phyloP scores from a whole-genome alignment of 805 yeast genomes.

The Nakazawaea populi region DNA sequence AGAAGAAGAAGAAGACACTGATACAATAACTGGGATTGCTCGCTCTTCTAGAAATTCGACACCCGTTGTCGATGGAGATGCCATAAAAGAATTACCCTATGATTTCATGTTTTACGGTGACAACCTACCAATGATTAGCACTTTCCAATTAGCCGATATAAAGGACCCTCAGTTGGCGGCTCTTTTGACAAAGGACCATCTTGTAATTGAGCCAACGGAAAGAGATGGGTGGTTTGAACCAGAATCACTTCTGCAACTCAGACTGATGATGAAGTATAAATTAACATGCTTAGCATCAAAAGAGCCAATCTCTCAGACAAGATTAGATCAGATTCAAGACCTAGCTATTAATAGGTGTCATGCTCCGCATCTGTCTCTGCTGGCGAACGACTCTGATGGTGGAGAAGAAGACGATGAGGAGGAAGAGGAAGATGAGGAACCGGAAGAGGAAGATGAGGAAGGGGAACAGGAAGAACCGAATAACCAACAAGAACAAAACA shows the following conservation, averaged over 20 bases:
- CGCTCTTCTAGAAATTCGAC: slow-evolving; percentile 10
- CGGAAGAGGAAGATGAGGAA: background rate
- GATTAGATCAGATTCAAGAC: slow-evolving; percentile 37
- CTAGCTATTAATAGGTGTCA: slow-evolving; percentile 26
- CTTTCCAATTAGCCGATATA: slow-evolving; percentile 77
- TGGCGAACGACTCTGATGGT: slow-evolving; percentile 11
- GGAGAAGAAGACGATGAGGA: slow-evolving; percentile 22
- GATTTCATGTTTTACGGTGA: slow-evolving; percentile 67
- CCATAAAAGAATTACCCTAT: slow-evolving; percentile 27
- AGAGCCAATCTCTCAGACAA: slow-evolving; percentile 35
- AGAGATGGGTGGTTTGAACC: slow-evolving; percentile 79
- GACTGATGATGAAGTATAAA: slow-evolving; percentile 70
- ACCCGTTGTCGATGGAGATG: background rate
- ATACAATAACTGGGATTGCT: slow-evolving; percentile 14
- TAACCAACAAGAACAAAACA: slow-evolving; percentile 7
- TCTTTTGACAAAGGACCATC: slow-evolving; percentile 32
- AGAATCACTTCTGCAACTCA: slow-evolving; percentile 53
- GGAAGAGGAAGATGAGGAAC: slow-evolving; percentile 13
- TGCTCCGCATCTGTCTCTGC: slow-evolving; percentile 15
- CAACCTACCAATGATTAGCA: slow-evolving; percentile 59
- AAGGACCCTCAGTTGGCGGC: slow-evolving; percentile 53
- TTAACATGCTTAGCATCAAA: slow-evolving; percentile 54
- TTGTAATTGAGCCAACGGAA: slow-evolving; percentile 42
- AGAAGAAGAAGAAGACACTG: slow-evolving; percentile 18
- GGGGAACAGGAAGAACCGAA: slow-evolving; percentile 1